Evolutionary conservation across 208 protist genomes (phyloP), one percentile per base, ranked within the genome.

Genomic region (Trypanosoma melophagium): DNA sequence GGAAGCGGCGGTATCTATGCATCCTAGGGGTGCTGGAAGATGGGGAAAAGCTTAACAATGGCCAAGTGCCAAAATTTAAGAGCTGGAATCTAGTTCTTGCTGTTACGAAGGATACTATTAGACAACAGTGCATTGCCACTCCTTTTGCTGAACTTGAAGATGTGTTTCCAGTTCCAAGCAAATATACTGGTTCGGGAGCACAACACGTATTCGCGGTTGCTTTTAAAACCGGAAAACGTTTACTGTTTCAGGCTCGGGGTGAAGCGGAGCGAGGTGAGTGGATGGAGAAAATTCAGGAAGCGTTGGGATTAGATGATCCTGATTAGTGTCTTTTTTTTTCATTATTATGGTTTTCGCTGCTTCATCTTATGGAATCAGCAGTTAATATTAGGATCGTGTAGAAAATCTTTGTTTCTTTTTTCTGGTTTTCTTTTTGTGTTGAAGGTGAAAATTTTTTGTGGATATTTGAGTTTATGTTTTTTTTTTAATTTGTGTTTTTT

Each of bases 241-340:
- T 92, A 13, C 84, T 81, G 3, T 92, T 92, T 53, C 86, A 92
- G 60, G 83, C 82, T 0, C 80, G 80, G 57, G 82, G 76, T 50
- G 76, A 86, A 52, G 66, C 73, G 24, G 83, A 92, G 61, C 80
- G 86, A 25, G 79, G 84, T 63, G 62, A 65, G 28, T 92, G 86
- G 86, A 92, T 92, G 83, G 71, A 76, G 41, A 92, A 92, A 62
- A 92, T 92, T 50, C 86, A 92, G 60, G 83, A 92, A 13, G 86
- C 87, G 0, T 72, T 92, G 21, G 86, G 86, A 16, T 86, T 92
- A 56, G 83, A 77, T 24, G 81, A 89, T 58, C 76, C 79, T 41
- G 78, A 90, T 28, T 74, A 81, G 16, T n/a, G n/a, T n/a, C n/a
- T 12, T 28, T 8, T 31, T 31, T 31, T 63, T 22, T 51, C 35